Percentiles rank a stretch among this genome's conserved stretches.
Conservation (phyloP, 306 rosid species). For the Oemleria cerasiformis region DNA sequence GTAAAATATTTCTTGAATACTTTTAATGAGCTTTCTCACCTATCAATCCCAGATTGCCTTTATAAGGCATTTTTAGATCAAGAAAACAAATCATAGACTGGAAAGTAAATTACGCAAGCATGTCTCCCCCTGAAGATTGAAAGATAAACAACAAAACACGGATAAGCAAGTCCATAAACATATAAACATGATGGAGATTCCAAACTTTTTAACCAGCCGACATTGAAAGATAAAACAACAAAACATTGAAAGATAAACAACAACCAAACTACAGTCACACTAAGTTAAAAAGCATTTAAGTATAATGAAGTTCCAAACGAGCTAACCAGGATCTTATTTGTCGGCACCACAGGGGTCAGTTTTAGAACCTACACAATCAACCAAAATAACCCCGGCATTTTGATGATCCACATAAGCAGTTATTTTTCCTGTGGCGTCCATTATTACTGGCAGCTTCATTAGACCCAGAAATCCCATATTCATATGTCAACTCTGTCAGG, state of each 20-base stretch:
- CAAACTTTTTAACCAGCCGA: not conserved
- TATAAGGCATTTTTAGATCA: not conserved
- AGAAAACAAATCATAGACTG: not conserved
- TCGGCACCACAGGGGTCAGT: constrained; percentile 21
- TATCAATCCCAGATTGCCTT: not conserved
- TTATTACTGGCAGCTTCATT: constrained; percentile 22
- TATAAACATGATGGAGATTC: not conserved
- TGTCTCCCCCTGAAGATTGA: not conserved
- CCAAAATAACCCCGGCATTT: constrained; percentile 58
- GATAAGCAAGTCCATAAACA: not conserved
- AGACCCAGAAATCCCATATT: constrained; percentile 43
- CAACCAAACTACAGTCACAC: not conserved
- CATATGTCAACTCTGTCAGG: constrained; percentile 65
- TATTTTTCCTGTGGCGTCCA: constrained; percentile 32
- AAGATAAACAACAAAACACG: not conserved
- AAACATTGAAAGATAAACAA: constrained; percentile 3
- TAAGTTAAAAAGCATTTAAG: constrained; percentile 21
- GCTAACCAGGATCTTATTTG: constrained; percentile 21
- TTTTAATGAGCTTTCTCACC: not conserved
- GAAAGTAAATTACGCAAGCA: constrained; percentile 1
- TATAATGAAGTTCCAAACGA: constrained; percentile 17
- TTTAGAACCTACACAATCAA: constrained; percentile 31
- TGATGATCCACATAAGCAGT: constrained; percentile 56
- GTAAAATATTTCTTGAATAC: not conserved
- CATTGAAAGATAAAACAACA: not conserved